These are phyloP conservation scores for Phytophthora palmivora DNA, from an alignment of 352 stramenopile genomes.

Conservation along the genomic window DNA sequence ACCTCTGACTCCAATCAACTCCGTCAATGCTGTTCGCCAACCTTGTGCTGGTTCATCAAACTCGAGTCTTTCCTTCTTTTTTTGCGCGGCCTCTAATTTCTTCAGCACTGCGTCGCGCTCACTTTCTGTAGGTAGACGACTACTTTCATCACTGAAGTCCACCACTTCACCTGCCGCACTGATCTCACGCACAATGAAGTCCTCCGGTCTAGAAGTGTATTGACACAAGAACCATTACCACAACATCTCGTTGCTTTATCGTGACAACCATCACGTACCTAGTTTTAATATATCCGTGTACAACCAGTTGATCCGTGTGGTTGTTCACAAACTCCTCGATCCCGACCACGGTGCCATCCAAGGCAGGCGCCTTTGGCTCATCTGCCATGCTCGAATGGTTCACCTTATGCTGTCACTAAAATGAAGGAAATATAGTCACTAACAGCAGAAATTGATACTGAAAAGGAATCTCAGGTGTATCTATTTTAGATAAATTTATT, in stretches of 20 bases:
- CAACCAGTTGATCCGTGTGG: slow-evolving; percentile 9
- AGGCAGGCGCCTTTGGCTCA: neutral
- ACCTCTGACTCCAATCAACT: slow-evolving; percentile 30
- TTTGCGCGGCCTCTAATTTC: slow-evolving; percentile 36
- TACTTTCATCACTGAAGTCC: slow-evolving; percentile 32
- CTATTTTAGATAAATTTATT: too few relatives aligned
- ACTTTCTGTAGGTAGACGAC: slow-evolving; percentile 39
- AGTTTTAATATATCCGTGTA: slow-evolving; percentile 53
- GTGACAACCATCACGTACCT: slow-evolving; percentile 38
- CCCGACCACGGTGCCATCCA: slow-evolving; percentile 43
- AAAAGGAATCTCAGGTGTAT: too few relatives aligned
- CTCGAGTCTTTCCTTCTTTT: slow-evolving; percentile 53
- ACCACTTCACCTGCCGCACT: slow-evolving; percentile 48
- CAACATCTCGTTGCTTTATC: neutral
- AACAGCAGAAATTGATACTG: too few relatives aligned
- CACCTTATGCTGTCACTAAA: slow-evolving; percentile 1
- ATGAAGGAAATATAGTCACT: slow-evolving; percentile 1
- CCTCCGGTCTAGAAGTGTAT: slow-evolving; percentile 37
- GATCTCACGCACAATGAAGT: slow-evolving; percentile 84
- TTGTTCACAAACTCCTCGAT: slow-evolving; percentile 54
- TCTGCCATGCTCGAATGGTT: neutral
- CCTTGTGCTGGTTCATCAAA: slow-evolving; percentile 58
- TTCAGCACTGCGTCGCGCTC: slow-evolving; percentile 47
- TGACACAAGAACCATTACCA: slow-evolving; percentile 5
- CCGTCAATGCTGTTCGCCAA: slow-evolving; percentile 54